Base-by-base conservation (phyloP, 139 green algal species). In the Auxenochlorella pyrenoidosa region DNA sequence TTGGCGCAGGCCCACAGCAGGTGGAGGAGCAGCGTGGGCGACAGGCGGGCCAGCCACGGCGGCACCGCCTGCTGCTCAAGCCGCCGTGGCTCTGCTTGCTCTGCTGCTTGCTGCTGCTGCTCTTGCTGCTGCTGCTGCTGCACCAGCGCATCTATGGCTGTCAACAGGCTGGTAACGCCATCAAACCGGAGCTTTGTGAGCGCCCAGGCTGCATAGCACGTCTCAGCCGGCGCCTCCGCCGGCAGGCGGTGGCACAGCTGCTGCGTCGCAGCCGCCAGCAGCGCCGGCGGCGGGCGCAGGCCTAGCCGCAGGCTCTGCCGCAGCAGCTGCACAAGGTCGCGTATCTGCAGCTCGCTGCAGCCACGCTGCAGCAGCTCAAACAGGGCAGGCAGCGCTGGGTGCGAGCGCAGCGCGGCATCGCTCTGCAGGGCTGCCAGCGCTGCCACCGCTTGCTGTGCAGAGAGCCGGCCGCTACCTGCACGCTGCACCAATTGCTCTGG, bases 1-100 rank as follows among this genome's bases (percentile, higher is more conserved):
- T 79, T 82, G 72, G 26, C 73, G 13, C 47, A 73, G 24, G 40
- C 58, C 83, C 83, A 88, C 71, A 83, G 54, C 51, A 88, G 54
- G 83, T 40, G 81, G 54, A 51, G 18, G 3, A 83, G 72, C 71
- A 40, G 34, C 30, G 30, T 22, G 0, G 40, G 36, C 28, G 34
- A 30, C 36, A 88, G 51, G 21, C 19, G 43, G 8, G 70, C 58
- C 38, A 88, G 83, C 83, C 83, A 88, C 34, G 79, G 59, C 79
- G 79, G 58, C 54, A n/a, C 59, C 22, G 60, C 26, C 51, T 32
- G 51, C 77, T 75, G 38, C 38, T 36, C n/a, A 36, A 22, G 36
- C 36, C 30, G 54, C 38, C 26, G 79, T 59, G 28, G 44, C 30
- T 30, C 44, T 19, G n/a, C 26, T 36, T 30, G 26, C 5, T 15